Base-by-base conservation (phyloP, 257 asterid species). In the Solanum acaule region DNA sequence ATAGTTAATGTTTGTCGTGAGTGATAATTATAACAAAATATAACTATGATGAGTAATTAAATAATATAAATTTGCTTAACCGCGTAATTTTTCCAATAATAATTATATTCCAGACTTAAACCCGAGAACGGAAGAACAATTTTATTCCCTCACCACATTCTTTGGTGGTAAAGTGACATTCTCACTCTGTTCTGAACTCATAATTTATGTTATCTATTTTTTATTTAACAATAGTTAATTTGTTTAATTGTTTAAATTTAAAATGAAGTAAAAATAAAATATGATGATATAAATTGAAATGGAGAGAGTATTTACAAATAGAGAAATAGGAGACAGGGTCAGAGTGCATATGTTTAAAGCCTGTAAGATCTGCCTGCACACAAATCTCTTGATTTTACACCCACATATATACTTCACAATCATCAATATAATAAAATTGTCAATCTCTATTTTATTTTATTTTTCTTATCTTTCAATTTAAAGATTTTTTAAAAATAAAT, bases 321-420 rank as follows among this genome's bases (percentile, higher is more conserved):
- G 38, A 25, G 61, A 79, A 81, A 81, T 81, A 81, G 86, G 68
- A 2, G 86, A 81, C 42, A 81, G 10, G 18, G 16, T 49, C 68
- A 46, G 86, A 29, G n/a, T 29, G 86, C 16, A 18, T 81, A 27
- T 81, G 86, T 44, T 9, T 81, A 46, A 81, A 81, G 70, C 86
- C 86, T 81, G 86, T 46, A 81, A 72, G 83, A 77, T 86, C 88
- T 40, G 77, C 63, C 90, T 71, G 83, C 90, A 73, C 81, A 72
- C 49, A 40, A 61, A 70, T 86, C 56, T 37, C 86, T 71, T 73
- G 89, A 27, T 83, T 40, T 82, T 34, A 89, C 89, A 73, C 81
- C 33, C 33, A 68, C 49, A 86, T 83, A 61, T 23, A 22, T 4
- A 87, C 88, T 23, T 10, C 35, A 88, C 85, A 79, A 12, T 44